phyloP scores from a whole-genome alignment of 176 grass and related monocot species.

The Eremochloa ophiuroides region DNA sequence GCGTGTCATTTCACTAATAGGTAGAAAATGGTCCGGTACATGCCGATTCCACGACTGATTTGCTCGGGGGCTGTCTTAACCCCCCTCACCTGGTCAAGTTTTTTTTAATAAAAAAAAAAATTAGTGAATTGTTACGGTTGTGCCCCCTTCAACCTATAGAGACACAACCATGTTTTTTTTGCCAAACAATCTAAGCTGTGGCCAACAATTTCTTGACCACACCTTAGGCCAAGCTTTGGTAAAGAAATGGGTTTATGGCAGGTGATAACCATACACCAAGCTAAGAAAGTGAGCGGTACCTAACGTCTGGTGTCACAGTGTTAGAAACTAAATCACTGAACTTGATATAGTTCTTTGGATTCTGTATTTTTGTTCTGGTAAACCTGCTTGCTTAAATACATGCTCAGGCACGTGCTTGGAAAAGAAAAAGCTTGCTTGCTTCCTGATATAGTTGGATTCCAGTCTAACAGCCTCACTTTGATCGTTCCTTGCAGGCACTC shows the following conservation, averaged over 20 bases:
- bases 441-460: background rate
- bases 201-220: background rate
- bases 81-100: no score
- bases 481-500: slow-evolving; percentile 9
- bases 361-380: background rate
- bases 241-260: background rate
- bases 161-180: background rate
- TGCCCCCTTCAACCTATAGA: background rate
- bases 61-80: no score
- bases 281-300: background rate
- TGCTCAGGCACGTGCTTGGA: background rate
- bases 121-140: background rate
- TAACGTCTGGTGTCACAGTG: background rate
- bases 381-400: background rate
- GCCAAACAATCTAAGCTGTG: background rate
- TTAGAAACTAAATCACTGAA: background rate
- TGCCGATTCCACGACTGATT: background rate
- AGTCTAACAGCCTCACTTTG: background rate
- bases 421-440: background rate
- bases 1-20: background rate
- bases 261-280: background rate
- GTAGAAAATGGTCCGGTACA: background rate
- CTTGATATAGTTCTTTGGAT: background rate
- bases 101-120: no score
- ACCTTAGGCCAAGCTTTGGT: background rate